Percentiles rank a stretch among this genome's conserved stretches.
Conservation (phyloP, 1,284 basidiomycete genomes). For the Xerocomus minutiporus region DNA sequence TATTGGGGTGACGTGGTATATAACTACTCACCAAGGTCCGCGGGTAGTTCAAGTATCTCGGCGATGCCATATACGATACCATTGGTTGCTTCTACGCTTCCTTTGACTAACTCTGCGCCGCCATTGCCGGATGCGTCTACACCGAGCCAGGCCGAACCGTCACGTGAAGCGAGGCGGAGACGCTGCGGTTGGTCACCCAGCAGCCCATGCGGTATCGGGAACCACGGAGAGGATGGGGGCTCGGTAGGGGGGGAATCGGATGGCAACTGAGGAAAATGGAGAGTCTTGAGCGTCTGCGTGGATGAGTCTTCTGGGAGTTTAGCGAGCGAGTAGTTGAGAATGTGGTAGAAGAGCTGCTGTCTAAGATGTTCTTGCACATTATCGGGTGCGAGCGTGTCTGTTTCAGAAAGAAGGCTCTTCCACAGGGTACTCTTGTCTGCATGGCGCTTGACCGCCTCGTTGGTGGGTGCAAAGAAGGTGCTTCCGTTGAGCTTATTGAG, state of each 20-base stretch:
- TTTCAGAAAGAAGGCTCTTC: conserved; percentile 41
- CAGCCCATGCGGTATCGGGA: conserved; percentile 76
- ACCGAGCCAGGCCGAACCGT: conserved; percentile 55
- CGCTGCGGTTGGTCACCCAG: conserved; percentile 82
- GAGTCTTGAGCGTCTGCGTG: conserved; percentile 51
- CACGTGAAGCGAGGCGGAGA: conserved; percentile 57
- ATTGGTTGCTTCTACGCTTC: conserved; percentile 57
- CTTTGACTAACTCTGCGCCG: conserved; percentile 61
- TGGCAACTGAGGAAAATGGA: conserved; percentile 65
- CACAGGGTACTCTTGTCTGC: conserved; percentile 44
- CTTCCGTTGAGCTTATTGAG: conserved; percentile 79
- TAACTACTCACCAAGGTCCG: conserved; percentile 59
- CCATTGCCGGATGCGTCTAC: conserved; percentile 69
- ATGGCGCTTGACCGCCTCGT: conserved; percentile 74
- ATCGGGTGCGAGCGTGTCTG: conserved; percentile 46
- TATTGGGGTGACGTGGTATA: neutral
- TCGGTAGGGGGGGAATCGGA: conserved; percentile 52
- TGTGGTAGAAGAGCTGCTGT: conserved; percentile 92
- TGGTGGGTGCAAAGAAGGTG: conserved; percentile 94
- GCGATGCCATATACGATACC: conserved; percentile 78
- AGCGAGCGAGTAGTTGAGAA: conserved; percentile 80
- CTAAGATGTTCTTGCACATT: conserved; percentile 84
- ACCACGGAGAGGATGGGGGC: conserved; percentile 80
- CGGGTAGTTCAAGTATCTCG: conserved; percentile 73
- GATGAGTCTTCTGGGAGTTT: conserved; percentile 41